Evolutionary conservation across 225 moss, liverwort and hornwort species (phyloP), one percentile per base, ranked within the genome.

Genomic region (Pseudisothecium myosuroides): DNA sequence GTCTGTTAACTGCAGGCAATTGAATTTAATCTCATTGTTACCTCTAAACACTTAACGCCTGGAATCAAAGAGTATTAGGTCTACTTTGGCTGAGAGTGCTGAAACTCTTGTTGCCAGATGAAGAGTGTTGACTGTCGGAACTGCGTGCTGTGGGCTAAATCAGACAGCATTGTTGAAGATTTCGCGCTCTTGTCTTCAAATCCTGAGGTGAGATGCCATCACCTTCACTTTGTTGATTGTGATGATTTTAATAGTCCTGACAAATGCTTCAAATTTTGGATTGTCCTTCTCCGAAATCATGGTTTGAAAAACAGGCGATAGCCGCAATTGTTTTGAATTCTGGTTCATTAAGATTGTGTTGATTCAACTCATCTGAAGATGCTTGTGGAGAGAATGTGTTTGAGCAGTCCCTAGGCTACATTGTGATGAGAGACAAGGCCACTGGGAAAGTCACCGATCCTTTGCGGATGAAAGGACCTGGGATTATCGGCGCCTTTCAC

Each of bases 81-180:
- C 81, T 54, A 52, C 58, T 85, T 56, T 82, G 86, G 22, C 86
- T 80, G 83, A 73, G 58, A 79, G 43, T 84, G 89, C 86, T 90
- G 87, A 81, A 88, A 76, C 84, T 83, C 65, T 90, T 80, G 62
- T 88, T 64, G 91, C 80, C 94, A 98, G 98, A 85, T 97, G 84
- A 95, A 85, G 82, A 95, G 83, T 86, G 92, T 93, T 26, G 91
- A 90, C 78, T 99, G 98, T 90, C 92, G 76, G 73, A 94, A 95
- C 87, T 99, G 98, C 89, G 77, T 96, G 73, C 72, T 99, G 63
- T 99, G 98, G 98, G 95, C 98, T 80, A 99, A 99, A 90, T 94
- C 93, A 77, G 98, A 99, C 88, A 80, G 86, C 18, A 90, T 99
- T 83, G 92, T 99, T 85, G 87, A 91, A 92, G 94, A 95, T 83